Evolutionary conservation across 257 asterid genomes (phyloP).

Genomic region (Paraleonurus japonicus): DNA sequence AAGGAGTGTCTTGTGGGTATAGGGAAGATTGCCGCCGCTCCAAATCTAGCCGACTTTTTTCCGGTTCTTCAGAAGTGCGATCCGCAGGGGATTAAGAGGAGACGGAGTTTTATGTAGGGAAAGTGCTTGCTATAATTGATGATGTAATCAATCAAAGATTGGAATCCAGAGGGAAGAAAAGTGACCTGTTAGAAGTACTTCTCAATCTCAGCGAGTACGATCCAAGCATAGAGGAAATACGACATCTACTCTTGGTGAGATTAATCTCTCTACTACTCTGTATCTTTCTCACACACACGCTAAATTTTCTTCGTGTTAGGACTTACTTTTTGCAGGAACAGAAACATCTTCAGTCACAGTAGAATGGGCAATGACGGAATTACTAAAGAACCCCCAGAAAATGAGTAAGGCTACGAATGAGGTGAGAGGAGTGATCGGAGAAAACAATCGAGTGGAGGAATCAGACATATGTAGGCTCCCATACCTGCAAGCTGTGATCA

Average conservation of each 20-base stretch:
- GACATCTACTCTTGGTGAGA: slow-evolving; percentile 1
- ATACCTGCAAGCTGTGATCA: not conserved
- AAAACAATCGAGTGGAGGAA: not conserved
- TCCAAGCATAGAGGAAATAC: not conserved
- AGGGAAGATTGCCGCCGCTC: slow-evolving; percentile 7
- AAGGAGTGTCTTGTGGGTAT: slow-evolving; percentile 9
- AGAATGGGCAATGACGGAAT: not conserved
- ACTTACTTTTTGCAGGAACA: not conserved
- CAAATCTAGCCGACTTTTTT: slow-evolving; percentile 24
- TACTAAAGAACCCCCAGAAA: not conserved
- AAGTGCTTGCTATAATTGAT: not conserved
- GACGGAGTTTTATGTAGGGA: not conserved
- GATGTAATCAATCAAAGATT: slow-evolving; percentile 17
- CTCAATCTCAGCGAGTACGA: slow-evolving; percentile 1
- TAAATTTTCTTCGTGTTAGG: not conserved
- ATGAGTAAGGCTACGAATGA: not conserved
- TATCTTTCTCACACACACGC: too few species aligned
- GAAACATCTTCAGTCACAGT: not conserved
- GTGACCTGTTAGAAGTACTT: slow-evolving; percentile 35
- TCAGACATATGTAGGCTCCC: not conserved
- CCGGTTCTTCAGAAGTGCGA: slow-evolving; percentile 25
- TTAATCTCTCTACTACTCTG: too few species aligned
- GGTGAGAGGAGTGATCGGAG: not conserved
- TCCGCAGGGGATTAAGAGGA: slow-evolving; percentile 26
- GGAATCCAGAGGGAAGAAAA: not conserved